These are phyloP conservation scores for Pharus latifolius DNA, from an alignment of 176 grass and related monocot species.

Conservation along the genomic window DNA sequence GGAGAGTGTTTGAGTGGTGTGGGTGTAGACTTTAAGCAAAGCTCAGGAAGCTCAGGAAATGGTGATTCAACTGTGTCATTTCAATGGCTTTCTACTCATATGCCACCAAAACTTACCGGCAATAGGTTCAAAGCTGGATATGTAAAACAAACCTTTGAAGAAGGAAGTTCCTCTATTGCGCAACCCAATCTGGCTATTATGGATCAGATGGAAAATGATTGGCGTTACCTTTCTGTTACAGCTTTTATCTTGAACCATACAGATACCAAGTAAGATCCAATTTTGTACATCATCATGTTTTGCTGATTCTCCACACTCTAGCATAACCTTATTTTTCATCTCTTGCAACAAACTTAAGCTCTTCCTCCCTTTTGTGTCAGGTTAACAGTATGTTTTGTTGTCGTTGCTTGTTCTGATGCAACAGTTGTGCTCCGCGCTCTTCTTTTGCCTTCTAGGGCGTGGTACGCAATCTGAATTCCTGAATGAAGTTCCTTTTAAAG, in stretches of 20 bases:
- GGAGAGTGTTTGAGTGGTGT: neutral
- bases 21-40: constrained; percentile 20
- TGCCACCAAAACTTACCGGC: constrained; percentile 50
- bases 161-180: constrained; percentile 14
- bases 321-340: neutral
- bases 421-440: constrained; percentile 69
- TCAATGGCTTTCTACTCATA: constrained; percentile 86
- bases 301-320: neutral
- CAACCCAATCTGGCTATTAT: constrained; percentile 12
- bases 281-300: neutral
- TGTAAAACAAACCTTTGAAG: constrained; percentile 10
- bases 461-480: constrained; percentile 41
- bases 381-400: constrained; percentile 68
- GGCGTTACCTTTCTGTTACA: constrained; percentile 96
- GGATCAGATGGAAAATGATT: constrained; percentile 79
- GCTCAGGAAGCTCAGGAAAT: neutral
- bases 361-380: constrained; percentile 27
- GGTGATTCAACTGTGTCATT: constrained; percentile 39
- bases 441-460: constrained; percentile 85
- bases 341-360: constrained; percentile 10
- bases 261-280: constrained; percentile 40
- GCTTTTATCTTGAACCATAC: constrained; percentile 74
- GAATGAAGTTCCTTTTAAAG: neutral
- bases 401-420: constrained; percentile 89
- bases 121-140: constrained; percentile 8